Evolutionary conservation across 805 yeast genomes (phyloP), one percentile per base, ranked within the genome.

Genomic region (Komagataella phaffii): DNA sequence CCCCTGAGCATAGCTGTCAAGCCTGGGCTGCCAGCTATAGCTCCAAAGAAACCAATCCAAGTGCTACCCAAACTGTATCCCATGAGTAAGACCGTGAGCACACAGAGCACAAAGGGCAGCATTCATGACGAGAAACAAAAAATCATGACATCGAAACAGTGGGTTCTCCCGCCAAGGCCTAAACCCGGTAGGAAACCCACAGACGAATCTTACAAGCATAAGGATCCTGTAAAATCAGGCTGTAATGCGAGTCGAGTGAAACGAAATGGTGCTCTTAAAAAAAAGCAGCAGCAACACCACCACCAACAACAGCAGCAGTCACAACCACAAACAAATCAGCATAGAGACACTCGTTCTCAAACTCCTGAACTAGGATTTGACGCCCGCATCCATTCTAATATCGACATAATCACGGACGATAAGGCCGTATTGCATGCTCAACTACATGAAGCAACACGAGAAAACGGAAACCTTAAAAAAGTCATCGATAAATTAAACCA

Each of bases 161-260:
- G 83, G 81, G 77, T 76, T 4, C 63, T 77, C 44, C 83, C 82
- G 3, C 82, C 82, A 2, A 64, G 83, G 48, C 81, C 82, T 3
- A 74, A 73, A 53, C 77, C 76, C 0, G 75, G 74, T 6, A 50
- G 64, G 17, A 72, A 71, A 58, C 75, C 76, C 14, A 49, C 51
- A 2, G 53, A 53, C 57, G 21, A 53, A 53, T 43, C 47, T 50
- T 2, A 14, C 48, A 6, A 56, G 53, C 49, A 45, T 30, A 30
- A 30, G 14, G 40, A 30, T 30, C 40, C 40, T 30, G 40, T 30
- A 30, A 30, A 30, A 30, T 30, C 40, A 30, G 40, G 40, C 40
- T 30, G 40, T 30, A 30, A 30, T 8, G 40, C 40, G 3, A 30
- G 40, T 30, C 40, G 40, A 30, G 40, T 30, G 40, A 30, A 14